Percentiles rank a stretch among this genome's conserved stretches.
Conservation (phyloP, 177 flowering plant species). For the Vitis hybrid region DNA sequence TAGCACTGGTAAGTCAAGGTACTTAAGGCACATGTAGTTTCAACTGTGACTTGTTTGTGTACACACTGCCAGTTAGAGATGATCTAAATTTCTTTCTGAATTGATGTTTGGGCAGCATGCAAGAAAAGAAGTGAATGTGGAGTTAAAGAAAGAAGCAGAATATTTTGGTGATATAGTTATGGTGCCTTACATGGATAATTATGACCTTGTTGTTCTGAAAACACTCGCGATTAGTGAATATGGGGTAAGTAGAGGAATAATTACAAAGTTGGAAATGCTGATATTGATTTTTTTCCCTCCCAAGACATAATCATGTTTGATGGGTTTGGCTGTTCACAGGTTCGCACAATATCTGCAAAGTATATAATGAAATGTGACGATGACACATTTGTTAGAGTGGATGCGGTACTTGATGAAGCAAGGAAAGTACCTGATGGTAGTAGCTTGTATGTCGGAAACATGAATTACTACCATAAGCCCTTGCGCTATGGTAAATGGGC, state of each 20-base stretch:
- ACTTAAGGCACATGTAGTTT: neutral
- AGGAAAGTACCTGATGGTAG: conserved; percentile 41
- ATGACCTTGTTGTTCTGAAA: conserved; percentile 86
- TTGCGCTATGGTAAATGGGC: conserved; percentile 91
- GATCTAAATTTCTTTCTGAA: neutral
- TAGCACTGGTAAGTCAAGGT: conserved; percentile 61
- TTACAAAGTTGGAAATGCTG: neutral
- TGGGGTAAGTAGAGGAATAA: conserved; percentile 59
- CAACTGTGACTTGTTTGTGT: no score
- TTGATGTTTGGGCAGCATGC: conserved; percentile 50
- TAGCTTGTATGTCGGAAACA: conserved; percentile 78
- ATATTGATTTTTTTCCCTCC: neutral
- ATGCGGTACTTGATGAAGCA: conserved; percentile 57
- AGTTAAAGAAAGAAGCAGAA: conserved; percentile 85
- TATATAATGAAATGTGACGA: conserved; percentile 90
- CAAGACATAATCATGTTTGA: neutral
- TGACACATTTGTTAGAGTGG: conserved; percentile 82
- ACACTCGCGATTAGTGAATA: conserved; percentile 89
- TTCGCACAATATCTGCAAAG: conserved; percentile 56
- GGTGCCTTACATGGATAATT: conserved; percentile 88
- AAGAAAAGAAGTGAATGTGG: conserved; percentile 73
- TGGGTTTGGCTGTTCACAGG: conserved; percentile 35
- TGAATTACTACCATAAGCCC: conserved; percentile 83
- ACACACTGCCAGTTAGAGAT: neutral
- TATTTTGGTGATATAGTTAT: conserved; percentile 84